Percentiles rank a stretch among this genome's conserved stretches.
Conservation (phyloP, 306 rosid genomes). For the Fragaria nilgerrensis region DNA sequence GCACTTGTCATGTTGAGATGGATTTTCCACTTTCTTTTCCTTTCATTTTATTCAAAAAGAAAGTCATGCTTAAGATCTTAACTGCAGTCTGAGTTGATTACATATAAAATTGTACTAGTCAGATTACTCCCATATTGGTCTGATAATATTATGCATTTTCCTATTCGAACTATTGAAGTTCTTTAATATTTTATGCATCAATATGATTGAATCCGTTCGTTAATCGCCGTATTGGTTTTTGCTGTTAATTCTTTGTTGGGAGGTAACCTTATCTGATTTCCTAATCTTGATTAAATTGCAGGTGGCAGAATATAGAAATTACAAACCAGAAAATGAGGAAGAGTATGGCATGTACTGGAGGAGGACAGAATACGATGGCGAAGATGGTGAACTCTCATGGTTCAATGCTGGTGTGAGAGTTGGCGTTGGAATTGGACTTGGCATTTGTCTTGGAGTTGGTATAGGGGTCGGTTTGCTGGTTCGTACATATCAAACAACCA, state of each 20-base stretch:
- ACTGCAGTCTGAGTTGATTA: not conserved
- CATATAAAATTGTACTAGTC: not conserved
- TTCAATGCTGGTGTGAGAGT: constrained; percentile 48
- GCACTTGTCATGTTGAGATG: not conserved
- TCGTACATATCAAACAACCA: constrained; percentile 38
- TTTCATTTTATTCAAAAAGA: not conserved
- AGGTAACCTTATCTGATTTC: not conserved
- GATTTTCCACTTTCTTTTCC: not conserved
- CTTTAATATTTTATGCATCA: not conserved
- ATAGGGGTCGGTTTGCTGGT: constrained; percentile 40
- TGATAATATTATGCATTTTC: not conserved
- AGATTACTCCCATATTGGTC: not conserved
- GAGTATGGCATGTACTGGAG: constrained; percentile 33
- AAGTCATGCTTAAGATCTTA: not conserved
- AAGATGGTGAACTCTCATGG: constrained; percentile 48
- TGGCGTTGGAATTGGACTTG: constrained; percentile 46
- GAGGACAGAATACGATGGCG: constrained; percentile 37
- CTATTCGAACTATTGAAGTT: not conserved
- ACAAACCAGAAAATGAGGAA: constrained; percentile 31
- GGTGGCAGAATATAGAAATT: constrained; percentile 30
- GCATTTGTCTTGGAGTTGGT: constrained; percentile 41
- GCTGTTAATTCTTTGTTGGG: not conserved
- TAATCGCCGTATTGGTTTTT: not conserved
- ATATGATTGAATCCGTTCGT: not conserved
- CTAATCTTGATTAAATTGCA: constrained; percentile 13